These are phyloP conservation scores for Lepidium aucheri DNA, from an alignment of 345 rosid species.

Conservation along the genomic window DNA sequence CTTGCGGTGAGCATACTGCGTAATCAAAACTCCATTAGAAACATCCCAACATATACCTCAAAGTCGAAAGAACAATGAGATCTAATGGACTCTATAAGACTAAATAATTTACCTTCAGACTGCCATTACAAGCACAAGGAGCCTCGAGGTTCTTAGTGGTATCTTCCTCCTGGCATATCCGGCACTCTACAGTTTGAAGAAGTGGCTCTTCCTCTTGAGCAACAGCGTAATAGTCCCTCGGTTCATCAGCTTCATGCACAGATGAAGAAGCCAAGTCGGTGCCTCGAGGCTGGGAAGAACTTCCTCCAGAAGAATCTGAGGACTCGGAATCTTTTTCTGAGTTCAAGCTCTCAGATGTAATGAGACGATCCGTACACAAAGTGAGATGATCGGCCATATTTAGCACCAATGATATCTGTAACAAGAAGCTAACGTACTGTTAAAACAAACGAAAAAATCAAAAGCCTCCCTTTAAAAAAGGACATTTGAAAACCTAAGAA, in stretches of 20 bases:
- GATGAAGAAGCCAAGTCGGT: conserved; percentile 28
- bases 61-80: not conserved
- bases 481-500: not conserved
- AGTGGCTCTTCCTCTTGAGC: conserved; percentile 51
- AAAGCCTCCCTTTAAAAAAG: not conserved
- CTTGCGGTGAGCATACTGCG: conserved; percentile 40
- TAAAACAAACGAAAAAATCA: not conserved
- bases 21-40: not conserved
- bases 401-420: conserved; percentile 20
- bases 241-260: conserved; percentile 26
- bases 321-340: conserved; percentile 23
- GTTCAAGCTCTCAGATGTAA: conserved; percentile 34
- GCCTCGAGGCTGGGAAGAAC: conserved; percentile 27
- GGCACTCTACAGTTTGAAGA: conserved; percentile 73
- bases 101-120: conserved; percentile 62
- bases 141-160: conserved; percentile 56
- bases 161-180: conserved; percentile 98
- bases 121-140: conserved; percentile 93
- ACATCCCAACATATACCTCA: not conserved
- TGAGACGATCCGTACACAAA: conserved; percentile 57
- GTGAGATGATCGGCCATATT: conserved; percentile 74
- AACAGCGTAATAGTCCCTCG: conserved; percentile 19
- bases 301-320: conserved; percentile 33
- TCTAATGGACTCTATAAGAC: not conserved
- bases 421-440: not conserved